A percentile compares a stretch with the other conserved stretches of the same genome.
These are phyloP conservation scores for Phytophthora foliorum DNA, from an alignment of 352 stramenopile species.

Conservation along the genomic window DNA sequence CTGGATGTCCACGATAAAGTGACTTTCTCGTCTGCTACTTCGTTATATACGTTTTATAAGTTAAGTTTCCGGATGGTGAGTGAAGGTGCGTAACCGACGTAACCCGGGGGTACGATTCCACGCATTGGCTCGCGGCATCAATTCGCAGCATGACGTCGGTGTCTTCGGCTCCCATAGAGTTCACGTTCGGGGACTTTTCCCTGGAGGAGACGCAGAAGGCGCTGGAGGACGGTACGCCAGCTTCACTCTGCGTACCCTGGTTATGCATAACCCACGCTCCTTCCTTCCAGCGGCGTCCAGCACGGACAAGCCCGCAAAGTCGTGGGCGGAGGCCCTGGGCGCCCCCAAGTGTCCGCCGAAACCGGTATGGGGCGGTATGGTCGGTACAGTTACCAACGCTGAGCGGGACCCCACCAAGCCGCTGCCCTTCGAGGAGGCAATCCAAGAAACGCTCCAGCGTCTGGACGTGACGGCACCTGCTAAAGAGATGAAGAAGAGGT, in stretches of 20 bases:
- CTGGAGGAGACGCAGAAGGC: slow-evolving; percentile 66
- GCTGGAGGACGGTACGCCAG: slow-evolving; percentile 59
- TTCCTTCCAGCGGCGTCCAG: slow-evolving; percentile 29
- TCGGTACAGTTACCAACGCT: not conserved
- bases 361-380: slow-evolving; percentile 41
- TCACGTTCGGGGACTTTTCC: slow-evolving; percentile 88
- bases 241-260: slow-evolving; percentile 6
- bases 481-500: slow-evolving; percentile 90
- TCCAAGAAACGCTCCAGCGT: slow-evolving; percentile 65
- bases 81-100: no score
- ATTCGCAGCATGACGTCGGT: slow-evolving; percentile 22
- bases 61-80: no score
- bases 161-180: slow-evolving; percentile 32
- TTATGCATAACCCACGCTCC: slow-evolving; percentile 5
- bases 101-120: no score
- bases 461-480: slow-evolving; percentile 70
- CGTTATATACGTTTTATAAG: no score
- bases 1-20: no score
- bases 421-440: slow-evolving; percentile 69
- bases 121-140: not conserved
- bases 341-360: slow-evolving; percentile 40
- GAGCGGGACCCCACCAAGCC: slow-evolving; percentile 18
- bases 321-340: slow-evolving; percentile 68
- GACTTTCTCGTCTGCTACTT: no score
- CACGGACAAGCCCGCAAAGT: slow-evolving; percentile 48